phyloP scores from a whole-genome alignment of 768 basidiomycete species.

The Candolleomyces aberdarensis region DNA sequence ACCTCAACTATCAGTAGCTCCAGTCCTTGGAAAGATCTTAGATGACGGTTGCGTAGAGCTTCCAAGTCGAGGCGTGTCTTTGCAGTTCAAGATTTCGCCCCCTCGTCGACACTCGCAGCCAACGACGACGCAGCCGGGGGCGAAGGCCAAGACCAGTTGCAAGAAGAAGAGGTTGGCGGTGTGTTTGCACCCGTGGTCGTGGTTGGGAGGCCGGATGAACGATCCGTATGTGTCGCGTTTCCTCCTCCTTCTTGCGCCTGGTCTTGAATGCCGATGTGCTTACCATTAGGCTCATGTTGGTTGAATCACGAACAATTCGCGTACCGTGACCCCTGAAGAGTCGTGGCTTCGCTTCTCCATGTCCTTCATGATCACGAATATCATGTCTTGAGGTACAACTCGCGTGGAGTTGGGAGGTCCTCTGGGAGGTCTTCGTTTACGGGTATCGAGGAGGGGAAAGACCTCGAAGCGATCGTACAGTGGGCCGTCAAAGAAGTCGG shows the following conservation, averaged over 20 bases:
- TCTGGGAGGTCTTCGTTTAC: constrained; percentile 73
- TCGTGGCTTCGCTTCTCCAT: constrained; percentile 38
- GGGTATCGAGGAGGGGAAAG: constrained; percentile 65
- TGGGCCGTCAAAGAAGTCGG: constrained; percentile 45
- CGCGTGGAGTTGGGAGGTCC: constrained; percentile 73
- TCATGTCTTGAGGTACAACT: constrained; percentile 70
- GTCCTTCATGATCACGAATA: constrained; percentile 45
- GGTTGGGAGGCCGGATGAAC: constrained; percentile 73
- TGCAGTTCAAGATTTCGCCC: too few relatives aligned
- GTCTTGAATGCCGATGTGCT: not conserved
- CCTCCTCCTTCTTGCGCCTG: not conserved
- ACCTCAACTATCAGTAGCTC: too few relatives aligned
- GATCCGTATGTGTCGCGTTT: constrained; percentile 58
- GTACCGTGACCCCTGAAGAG: constrained; percentile 29
- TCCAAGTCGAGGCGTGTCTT: too few relatives aligned
- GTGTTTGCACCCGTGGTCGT: constrained; percentile 85
- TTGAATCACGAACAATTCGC: not conserved
- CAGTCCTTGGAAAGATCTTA: too few relatives aligned
- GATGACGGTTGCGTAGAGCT: too few relatives aligned
- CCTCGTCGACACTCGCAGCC: too few relatives aligned
- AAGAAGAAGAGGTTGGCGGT: constrained; percentile 40
- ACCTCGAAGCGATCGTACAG: constrained; percentile 59
- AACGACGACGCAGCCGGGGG: too few relatives aligned
- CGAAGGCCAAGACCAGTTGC: too few relatives aligned
- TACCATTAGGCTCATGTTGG: not conserved